Evolutionary conservation across 805 yeast species (phyloP).

Genomic region (Brettanomyces sp.): DNA sequence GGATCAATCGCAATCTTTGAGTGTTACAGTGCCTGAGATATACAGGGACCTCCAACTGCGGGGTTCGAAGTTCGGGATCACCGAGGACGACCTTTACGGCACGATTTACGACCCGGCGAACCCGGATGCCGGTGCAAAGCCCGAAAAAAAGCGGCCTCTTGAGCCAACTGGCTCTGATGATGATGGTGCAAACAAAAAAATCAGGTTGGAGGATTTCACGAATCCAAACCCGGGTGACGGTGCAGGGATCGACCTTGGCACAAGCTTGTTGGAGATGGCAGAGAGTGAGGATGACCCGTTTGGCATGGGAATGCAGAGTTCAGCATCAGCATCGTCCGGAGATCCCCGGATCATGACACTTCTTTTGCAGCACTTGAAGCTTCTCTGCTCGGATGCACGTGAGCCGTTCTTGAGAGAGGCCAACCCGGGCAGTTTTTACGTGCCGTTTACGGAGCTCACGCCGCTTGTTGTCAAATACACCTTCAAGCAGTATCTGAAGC

Average conservation of each 20-base stretch:
- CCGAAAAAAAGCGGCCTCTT: conserved; percentile 4
- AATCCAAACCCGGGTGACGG: conserved; percentile 2
- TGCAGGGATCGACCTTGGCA: conserved; percentile 6
- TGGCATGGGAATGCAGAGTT: not conserved
- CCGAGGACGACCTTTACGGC: conserved; percentile 26
- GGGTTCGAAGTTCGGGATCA: conserved; percentile 28
- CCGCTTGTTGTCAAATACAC: conserved; percentile 37
- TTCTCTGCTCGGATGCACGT: conserved; percentile 42
- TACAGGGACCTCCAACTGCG: conserved; percentile 16
- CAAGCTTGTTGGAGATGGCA: conserved; percentile 9
- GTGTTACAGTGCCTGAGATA: conserved; percentile 37
- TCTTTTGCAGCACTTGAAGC: conserved; percentile 50
- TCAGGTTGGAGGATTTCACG: conserved; percentile 20
- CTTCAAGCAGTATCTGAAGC: conserved; percentile 48
- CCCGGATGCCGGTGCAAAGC: conserved; percentile 1
- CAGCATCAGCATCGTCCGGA: conserved; percentile 1
- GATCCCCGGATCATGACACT: conserved; percentile 16
- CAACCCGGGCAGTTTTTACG: conserved; percentile 46
- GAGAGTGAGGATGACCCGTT: conserved; percentile 10
- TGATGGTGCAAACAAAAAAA: conserved; percentile 6
- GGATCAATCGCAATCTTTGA: conserved; percentile 26
- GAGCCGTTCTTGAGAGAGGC: conserved; percentile 54
- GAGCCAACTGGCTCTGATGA: conserved; percentile 3
- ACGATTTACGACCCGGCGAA: conserved; percentile 23
- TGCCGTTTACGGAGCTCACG: conserved; percentile 50